Percentiles rank a stretch among this genome's conserved stretches.
phyloP scores from a whole-genome alignment of 75 land plant genomes.

The Selaginella tamariscina region DNA sequence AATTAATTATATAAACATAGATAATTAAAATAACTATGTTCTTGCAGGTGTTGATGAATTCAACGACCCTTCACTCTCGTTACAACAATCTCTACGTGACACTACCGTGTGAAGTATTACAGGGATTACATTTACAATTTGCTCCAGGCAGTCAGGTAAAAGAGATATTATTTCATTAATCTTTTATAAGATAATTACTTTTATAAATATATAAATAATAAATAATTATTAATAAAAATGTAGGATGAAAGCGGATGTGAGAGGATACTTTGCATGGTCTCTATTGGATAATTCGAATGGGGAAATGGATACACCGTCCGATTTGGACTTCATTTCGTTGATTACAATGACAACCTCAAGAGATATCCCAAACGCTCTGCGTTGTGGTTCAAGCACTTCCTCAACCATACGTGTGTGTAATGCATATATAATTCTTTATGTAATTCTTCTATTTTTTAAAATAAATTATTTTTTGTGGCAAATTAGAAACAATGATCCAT shows the following conservation, averaged over 20 bases:
- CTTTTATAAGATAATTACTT: not conserved
- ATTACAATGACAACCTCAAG: not conserved
- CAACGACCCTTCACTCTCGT: not conserved
- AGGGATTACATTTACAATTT: not conserved
- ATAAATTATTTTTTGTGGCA: too few species aligned
- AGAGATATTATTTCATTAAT: too few species aligned
- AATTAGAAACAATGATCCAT: too few species aligned
- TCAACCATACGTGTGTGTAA: not conserved
- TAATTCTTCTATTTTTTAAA: too few species aligned
- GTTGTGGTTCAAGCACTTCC: not conserved
- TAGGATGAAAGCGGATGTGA: not conserved
- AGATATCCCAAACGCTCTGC: not conserved
- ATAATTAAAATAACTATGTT: not conserved
- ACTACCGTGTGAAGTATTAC: not conserved
- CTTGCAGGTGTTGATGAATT: not conserved
- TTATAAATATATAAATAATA: not conserved
- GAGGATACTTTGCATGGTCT: not conserved
- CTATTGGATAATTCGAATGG: not conserved
- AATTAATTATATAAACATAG: not conserved
- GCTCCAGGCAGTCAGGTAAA: not conserved
- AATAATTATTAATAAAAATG: not conserved
- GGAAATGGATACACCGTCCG: not conserved
- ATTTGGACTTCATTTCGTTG: not conserved
- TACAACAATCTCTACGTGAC: not conserved
- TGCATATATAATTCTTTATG: too few species aligned